Evolutionary conservation across 345 rosid species (phyloP), one percentile per base, ranked within the genome.

Genomic region (Rhizophora apiculata): DNA sequence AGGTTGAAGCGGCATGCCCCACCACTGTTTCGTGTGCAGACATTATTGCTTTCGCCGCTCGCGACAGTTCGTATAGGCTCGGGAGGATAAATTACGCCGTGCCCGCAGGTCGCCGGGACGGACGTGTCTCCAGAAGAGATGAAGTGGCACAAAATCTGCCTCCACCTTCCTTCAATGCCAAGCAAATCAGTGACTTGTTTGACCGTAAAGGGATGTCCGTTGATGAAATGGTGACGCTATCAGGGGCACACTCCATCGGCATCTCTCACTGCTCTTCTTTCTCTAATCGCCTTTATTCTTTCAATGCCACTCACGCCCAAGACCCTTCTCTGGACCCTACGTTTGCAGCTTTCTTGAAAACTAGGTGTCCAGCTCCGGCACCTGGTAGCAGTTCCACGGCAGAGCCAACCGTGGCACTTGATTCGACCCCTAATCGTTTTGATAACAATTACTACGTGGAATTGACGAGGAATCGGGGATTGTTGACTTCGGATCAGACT

Each of bases 221-320:
- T 0, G 87, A 84, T 5, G 83, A 86, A 60, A 82, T 78, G 86
- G 87, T 84, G 74, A 78, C 83, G 19, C 84, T 86, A 43, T 80
- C 85, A 0, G 87, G 86, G 22, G 86, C 85, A 1, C 86, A 86
- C 64, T 78, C 84, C 18, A 68, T 86, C 11, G 86, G 87, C 13
- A 70, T 72, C 19, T 62, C 87, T 0, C 86, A 63, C 65, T 84
- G 87, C 76, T 64, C 82, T 18, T 72, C 82, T 6, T 80, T 83
- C 63, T 76, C 82, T 3, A 1, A n/a, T 13, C 65, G 84, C 0
- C 85, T 83, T 24, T 81, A 82, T 69, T 30, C 71, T 6, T 77
- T 79, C 70, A 82, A 79, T 13, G 39, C 39, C 66, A 81, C 85
- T 30, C 79, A 56, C 6, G 49, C 66, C 1, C 86, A 77, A 27